A percentile compares a stretch with the other conserved stretches of the same genome.
These are phyloP conservation scores for Diutina sp. DNA, from an alignment of 1,139 yeast genomes.

Conservation along the genomic window DNA sequence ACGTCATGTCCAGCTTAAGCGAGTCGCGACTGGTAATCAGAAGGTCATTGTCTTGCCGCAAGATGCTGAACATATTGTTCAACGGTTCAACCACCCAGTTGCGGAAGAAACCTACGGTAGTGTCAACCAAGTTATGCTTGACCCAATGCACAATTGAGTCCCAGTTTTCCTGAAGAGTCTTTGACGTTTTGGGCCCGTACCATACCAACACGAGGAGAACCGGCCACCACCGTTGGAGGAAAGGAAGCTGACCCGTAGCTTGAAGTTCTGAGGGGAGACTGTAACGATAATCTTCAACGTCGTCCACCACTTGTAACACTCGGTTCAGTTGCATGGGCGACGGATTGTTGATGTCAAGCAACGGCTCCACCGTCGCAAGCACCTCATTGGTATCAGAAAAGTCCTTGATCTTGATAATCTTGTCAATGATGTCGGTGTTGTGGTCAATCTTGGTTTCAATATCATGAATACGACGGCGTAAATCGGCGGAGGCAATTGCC, in stretches of 20 bases:
- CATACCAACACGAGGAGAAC: background rate
- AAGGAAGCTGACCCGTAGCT: background rate
- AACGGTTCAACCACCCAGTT: slow-evolving; percentile 82
- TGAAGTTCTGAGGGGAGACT: background rate
- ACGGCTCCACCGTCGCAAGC: background rate
- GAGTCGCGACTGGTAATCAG: slow-evolving; percentile 76
- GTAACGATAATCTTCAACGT: background rate
- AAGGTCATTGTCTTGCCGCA: slow-evolving; percentile 67
- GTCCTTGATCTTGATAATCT: background rate
- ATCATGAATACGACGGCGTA: background rate
- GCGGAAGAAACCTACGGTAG: slow-evolving; percentile 50
- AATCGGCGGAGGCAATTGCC: background rate
- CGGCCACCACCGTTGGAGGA: background rate
- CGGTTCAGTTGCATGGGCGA: background rate
- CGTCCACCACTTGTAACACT: background rate
- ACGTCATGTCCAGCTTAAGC: slow-evolving; percentile 60
- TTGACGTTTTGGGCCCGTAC: background rate
- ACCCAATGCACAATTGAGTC: slow-evolving; percentile 30
- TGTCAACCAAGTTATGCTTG: slow-evolving; percentile 45
- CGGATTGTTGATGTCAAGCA: background rate
- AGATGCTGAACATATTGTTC: slow-evolving; percentile 60
- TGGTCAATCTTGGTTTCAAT: background rate
- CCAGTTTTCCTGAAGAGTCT: background rate
- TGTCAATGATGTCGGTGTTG: background rate
- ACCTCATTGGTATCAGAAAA: background rate